These are phyloP conservation scores for Picea sitchensis DNA, from an alignment of 75 land plant species.

Conservation along the genomic window DNA sequence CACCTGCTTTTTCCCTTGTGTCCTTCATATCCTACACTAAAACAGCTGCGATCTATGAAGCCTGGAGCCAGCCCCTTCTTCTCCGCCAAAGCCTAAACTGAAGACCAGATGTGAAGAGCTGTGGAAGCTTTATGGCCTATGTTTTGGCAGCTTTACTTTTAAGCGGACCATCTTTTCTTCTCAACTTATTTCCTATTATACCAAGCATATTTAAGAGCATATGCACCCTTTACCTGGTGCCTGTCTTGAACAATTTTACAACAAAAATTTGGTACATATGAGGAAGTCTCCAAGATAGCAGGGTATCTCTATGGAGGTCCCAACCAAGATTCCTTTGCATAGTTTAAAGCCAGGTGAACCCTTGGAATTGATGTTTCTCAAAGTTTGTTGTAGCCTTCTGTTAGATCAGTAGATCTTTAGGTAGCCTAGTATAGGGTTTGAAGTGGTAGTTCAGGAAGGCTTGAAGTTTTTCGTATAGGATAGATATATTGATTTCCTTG, in stretches of 20 bases:
- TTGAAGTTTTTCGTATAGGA: no score
- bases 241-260: not conserved
- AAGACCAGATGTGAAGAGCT: constrained; percentile 9
- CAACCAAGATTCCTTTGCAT: not conserved
- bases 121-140: constrained; percentile 4
- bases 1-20: constrained; percentile 10
- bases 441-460: not conserved
- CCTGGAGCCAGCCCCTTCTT: constrained; percentile 3
- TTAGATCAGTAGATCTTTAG: constrained; percentile 3
- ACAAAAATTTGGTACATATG: not conserved
- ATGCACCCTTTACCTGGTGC: not conserved
- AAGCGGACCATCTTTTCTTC: not conserved
- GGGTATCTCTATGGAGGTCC: not conserved
- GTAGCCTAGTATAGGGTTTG: constrained; percentile 7
- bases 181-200: not conserved
- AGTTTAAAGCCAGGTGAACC: not conserved
- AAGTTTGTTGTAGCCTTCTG: not conserved
- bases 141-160: not conserved
- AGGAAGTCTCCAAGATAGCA: not conserved
- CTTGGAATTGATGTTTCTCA: not conserved
- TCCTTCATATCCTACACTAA: constrained; percentile 1
- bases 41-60: constrained; percentile 1
- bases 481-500: no score
- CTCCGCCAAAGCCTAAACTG: constrained; percentile 3
- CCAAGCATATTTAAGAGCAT: not conserved